Evolutionary conservation across 495 filamentous ascomycete species (phyloP).

Genomic region (Neurospora pannonica): DNA sequence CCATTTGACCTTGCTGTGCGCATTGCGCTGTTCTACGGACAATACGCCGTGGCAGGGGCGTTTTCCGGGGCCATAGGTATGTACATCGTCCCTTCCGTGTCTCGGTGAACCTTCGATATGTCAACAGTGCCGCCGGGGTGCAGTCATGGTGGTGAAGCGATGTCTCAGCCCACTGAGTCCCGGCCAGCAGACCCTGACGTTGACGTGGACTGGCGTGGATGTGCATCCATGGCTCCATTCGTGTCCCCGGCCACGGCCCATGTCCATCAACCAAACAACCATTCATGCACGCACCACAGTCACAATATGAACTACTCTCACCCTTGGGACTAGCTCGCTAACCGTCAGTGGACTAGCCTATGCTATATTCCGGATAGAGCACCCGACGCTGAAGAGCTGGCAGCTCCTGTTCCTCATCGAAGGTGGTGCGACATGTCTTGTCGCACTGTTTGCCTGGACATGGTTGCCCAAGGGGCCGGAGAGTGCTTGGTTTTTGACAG

Average conservation of each 20-base stretch:
- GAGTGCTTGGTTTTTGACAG: slow-evolving; percentile 46
- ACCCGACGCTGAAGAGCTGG: slow-evolving; percentile 34
- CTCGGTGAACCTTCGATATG: background rate
- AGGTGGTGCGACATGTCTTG: slow-evolving; percentile 35
- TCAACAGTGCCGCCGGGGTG: background rate
- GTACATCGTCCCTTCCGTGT: slow-evolving; percentile 10
- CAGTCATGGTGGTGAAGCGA: background rate
- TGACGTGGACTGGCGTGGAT: background rate
- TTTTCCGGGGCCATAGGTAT: slow-evolving; percentile 34
- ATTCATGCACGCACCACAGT: background rate
- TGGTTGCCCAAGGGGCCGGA: slow-evolving; percentile 42
- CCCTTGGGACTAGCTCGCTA: background rate
- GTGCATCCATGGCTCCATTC: background rate
- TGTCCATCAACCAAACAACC: background rate
- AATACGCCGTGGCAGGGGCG: slow-evolving; percentile 48
- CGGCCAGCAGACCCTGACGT: background rate
- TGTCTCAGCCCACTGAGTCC: background rate
- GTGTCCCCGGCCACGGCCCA: background rate
- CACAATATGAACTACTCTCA: background rate
- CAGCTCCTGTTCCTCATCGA: slow-evolving; percentile 51
- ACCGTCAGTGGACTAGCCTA: slow-evolving; percentile 10
- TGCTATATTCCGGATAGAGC: slow-evolving; percentile 19
- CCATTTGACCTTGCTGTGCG: slow-evolving; percentile 45
- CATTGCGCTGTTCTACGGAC: slow-evolving; percentile 46
- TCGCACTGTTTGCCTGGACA: slow-evolving; percentile 38